Conservation (phyloP, 2,329 filamentous ascomycete genomes). For the Lecanicillium sp. region DNA sequence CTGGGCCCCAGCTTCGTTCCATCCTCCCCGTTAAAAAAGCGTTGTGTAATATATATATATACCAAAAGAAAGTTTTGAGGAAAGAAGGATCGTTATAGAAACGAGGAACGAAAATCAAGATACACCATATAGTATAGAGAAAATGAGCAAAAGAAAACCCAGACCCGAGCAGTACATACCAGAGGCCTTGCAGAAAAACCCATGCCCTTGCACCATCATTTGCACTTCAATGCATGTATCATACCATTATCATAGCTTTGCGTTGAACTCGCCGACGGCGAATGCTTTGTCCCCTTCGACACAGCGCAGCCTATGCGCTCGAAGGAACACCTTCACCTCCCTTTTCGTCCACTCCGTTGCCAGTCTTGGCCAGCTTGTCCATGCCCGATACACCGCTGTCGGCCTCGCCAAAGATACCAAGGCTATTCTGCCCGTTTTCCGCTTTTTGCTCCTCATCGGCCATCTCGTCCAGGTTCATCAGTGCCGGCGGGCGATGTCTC, state of each 20-base stretch:
- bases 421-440: conserved; percentile 25
- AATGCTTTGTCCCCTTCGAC: conserved; percentile 11
- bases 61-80: no score
- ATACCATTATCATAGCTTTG: conserved; percentile 6
- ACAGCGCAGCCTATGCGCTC: conserved; percentile 26
- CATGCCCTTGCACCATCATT: no score
- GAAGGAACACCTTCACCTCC: conserved; percentile 22
- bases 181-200: no score
- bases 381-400: conserved; percentile 39
- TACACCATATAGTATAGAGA: no score
- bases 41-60: no score
- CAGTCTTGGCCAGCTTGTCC: conserved; percentile 28
- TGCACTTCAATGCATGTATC: conserved; percentile 6
- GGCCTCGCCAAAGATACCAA: conserved; percentile 39
- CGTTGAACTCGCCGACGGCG: not conserved
- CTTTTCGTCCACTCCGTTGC: conserved; percentile 19
- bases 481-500: conserved; percentile 81
- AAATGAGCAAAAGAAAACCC: no score
- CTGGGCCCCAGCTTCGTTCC: no score
- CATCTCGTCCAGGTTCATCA: conserved; percentile 62
- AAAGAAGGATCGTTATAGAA: no score
- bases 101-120: no score
- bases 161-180: no score
- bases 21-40: no score
- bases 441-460: conserved; percentile 25